Conservation (phyloP, 208 protist species). For the Strigomonas culicis region DNA sequence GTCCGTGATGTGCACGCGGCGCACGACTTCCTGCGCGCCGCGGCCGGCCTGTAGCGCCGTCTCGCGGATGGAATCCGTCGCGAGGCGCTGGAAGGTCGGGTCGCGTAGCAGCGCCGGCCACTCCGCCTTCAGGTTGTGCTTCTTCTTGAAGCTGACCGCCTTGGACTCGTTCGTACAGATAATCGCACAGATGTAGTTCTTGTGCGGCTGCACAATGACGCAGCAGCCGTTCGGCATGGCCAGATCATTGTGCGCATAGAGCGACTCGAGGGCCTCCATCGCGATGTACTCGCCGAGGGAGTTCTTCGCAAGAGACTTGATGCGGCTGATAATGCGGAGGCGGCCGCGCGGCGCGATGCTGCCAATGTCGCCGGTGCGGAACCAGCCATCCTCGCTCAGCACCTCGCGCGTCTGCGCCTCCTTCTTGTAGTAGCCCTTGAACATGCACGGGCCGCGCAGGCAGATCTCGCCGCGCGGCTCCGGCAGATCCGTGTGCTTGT, state of each 20-base stretch:
- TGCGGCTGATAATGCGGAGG: constrained; percentile 78
- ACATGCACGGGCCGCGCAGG: constrained; percentile 71
- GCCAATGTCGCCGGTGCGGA: constrained; percentile 88
- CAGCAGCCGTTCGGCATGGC: constrained; percentile 45
- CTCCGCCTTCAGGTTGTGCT: constrained; percentile 34
- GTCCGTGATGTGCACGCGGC: constrained; percentile 46
- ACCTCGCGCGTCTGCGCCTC: constrained; percentile 76
- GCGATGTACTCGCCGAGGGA: constrained; percentile 91
- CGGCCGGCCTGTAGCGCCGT: constrained; percentile 23
- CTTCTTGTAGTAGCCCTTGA: constrained; percentile 91
- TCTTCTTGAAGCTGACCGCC: constrained; percentile 42
- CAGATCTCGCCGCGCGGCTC: constrained; percentile 81
- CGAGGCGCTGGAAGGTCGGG: constrained; percentile 37
- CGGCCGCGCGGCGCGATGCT: constrained; percentile 36
- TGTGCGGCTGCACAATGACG: constrained; percentile 35
- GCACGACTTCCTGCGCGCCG: constrained; percentile 42
- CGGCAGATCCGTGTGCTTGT: constrained; percentile 69
- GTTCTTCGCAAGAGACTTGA: constrained; percentile 92
- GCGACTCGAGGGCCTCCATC: constrained; percentile 76
- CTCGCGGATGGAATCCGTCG: constrained; percentile 39
- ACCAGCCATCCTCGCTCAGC: constrained; percentile 79
- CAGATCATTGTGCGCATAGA: constrained; percentile 61
- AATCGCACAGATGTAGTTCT: constrained; percentile 59
- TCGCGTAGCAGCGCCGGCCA: constrained; percentile 35
- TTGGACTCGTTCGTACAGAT: constrained; percentile 49